A percentile compares a stretch with the other conserved stretches of the same genome.
These are phyloP conservation scores for Scalesia atractyloides DNA, from an alignment of 129 eudicot genomes.

Conservation along the genomic window DNA sequence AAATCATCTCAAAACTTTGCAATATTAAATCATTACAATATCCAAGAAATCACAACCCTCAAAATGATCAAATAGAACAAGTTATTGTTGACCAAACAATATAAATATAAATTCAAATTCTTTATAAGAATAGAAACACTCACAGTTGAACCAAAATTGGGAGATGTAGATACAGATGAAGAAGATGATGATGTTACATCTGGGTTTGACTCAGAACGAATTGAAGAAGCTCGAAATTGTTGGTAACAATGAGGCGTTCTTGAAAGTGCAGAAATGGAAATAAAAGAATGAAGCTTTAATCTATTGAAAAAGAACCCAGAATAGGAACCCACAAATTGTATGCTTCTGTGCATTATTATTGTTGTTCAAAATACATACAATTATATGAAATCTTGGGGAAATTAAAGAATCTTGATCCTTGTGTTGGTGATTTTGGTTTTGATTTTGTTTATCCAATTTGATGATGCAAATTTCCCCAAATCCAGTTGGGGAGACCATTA, in stretches of 20 bases:
- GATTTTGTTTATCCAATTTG: neutral
- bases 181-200: conserved; percentile 38
- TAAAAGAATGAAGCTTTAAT: conserved; percentile 47
- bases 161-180: conserved; percentile 36
- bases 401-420: neutral
- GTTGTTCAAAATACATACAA: neutral
- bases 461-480: conserved; percentile 30
- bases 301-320: conserved; percentile 52
- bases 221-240: conserved; percentile 46
- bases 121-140: conserved; percentile 14
- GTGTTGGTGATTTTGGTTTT: conserved; percentile 17
- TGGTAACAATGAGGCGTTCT: conserved; percentile 36
- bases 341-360: conserved; percentile 60
- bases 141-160: conserved; percentile 46
- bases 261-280: conserved; percentile 45
- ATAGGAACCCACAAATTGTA: conserved; percentile 63
- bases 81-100: neutral
- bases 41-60: conserved; percentile 3
- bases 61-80: conserved; percentile 1
- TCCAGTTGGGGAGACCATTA: conserved; percentile 21
- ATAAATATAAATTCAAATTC: conserved; percentile 11
- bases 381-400: conserved; percentile 13
- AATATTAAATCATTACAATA: neutral
- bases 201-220: conserved; percentile 54
- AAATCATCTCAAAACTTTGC: conserved; percentile 3